These are phyloP conservation scores for Hemisphaericaspora lyxosophila DNA, from an alignment of 1,139 yeast genomes.

Conservation along the genomic window DNA sequence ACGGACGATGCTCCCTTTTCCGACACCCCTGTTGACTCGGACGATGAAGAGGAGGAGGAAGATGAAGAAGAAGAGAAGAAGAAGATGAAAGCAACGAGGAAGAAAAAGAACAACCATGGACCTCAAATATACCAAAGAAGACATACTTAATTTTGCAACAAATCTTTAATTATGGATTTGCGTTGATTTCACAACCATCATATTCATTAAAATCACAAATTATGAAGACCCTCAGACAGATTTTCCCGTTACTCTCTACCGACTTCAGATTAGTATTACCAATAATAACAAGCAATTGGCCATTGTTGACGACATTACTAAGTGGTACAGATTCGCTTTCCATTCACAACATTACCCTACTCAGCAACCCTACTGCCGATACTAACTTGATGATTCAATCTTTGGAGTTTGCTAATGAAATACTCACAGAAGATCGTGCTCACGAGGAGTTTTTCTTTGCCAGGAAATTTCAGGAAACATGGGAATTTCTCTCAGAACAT, in stretches of 20 bases:
- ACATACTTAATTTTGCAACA: constrained; percentile 59
- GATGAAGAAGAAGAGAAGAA: constrained; percentile 34
- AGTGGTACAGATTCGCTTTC: constrained; percentile 20
- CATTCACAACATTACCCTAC: constrained; percentile 6
- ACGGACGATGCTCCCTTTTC: constrained; percentile 36
- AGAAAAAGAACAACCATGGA: constrained; percentile 46
- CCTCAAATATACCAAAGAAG: constrained; percentile 58
- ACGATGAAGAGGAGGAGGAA: constrained; percentile 44
- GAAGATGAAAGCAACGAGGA: constrained; percentile 29
- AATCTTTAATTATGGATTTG: constrained; percentile 67
- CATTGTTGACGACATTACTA: constrained; percentile 26
- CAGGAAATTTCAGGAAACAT: constrained; percentile 36
- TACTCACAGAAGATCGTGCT: constrained; percentile 29
- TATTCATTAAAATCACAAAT: constrained; percentile 54
- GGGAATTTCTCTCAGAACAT: constrained; percentile 28
- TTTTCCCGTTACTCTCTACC: constrained; percentile 65
- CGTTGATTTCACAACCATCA: constrained; percentile 70
- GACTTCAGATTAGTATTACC: constrained; percentile 64
- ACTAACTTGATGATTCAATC: constrained; percentile 18
- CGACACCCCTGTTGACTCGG: constrained; percentile 39
- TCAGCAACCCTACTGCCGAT: constrained; percentile 9
- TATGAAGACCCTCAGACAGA: constrained; percentile 47
- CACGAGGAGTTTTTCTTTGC: constrained; percentile 33
- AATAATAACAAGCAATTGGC: constrained; percentile 70
- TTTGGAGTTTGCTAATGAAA: constrained; percentile 25